A percentile compares a stretch with the other conserved stretches of the same genome.
phyloP scores from a whole-genome alignment of 108 stramenopile genomes.

The Cylindrotheca fusiformis region DNA sequence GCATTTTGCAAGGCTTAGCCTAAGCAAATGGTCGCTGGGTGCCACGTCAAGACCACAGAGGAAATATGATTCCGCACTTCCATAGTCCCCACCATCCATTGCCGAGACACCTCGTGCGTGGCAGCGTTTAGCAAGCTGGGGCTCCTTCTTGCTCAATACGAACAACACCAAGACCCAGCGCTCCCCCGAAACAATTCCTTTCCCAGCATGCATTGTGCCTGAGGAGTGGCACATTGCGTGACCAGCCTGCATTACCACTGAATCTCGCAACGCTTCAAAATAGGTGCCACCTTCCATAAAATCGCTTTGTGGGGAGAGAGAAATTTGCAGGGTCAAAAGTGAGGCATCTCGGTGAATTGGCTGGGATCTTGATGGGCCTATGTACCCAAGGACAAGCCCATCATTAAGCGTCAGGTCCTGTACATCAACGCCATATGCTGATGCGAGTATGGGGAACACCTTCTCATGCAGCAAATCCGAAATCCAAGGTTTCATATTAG shows the following conservation, averaged over 20 bases:
- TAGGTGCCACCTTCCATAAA: conserved; percentile 78
- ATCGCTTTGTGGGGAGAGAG: conserved; percentile 45
- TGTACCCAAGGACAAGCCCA: conserved; percentile 13
- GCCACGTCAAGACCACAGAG: not conserved
- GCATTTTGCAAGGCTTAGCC: not conserved
- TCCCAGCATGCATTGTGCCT: conserved; percentile 57
- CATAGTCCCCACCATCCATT: not conserved
- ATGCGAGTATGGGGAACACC: not conserved
- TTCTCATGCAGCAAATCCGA: not conserved
- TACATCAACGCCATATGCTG: not conserved
- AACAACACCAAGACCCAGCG: conserved; percentile 35
- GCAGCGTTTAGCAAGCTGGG: conserved; percentile 22
- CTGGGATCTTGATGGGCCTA: conserved; percentile 11
- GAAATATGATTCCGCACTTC: not conserved
- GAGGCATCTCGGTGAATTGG: conserved; percentile 19
- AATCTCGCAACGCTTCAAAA: conserved; percentile 26
- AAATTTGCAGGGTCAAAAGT: conserved; percentile 46
- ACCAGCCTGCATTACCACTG: conserved; percentile 25
- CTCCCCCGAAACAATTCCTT: conserved; percentile 44
- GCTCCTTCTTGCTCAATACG: conserved; percentile 15
- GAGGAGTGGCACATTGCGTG: conserved; percentile 41
- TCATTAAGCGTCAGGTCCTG: conserved; percentile 6
- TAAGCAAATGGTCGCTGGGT: not conserved
- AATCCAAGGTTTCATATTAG: not conserved
- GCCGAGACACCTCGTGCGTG: conserved; percentile 12